Base-by-base conservation (phyloP, 495 filamentous ascomycete genomes). In the Lindgomyces ingoldianus region DNA sequence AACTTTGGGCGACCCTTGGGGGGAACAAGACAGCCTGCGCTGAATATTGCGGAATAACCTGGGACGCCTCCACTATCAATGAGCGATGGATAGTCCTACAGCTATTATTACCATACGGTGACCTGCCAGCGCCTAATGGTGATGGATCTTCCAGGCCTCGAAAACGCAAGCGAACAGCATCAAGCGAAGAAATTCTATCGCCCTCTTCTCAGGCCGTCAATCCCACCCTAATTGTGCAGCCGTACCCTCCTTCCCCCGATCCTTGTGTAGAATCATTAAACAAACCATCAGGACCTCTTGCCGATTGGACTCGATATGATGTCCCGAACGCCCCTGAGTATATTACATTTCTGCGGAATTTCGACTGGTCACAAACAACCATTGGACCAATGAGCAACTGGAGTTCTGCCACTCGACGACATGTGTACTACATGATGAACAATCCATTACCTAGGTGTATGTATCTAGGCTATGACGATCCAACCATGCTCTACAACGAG, bases 311-410 rank as follows among this genome's bases (percentile, higher is more conserved):
- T 4, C 18, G 55, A 18, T 46, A 21, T 46, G 25, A 24, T 0
- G 41, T 42, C 19, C 11, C 42, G 39, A 30, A 33, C 18, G 26
- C 57, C 4, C 30, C 62, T 2, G 48, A 51, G 19, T 57, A 44
- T 30, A 60, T 60, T 25, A 47, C 9, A 25, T 60, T 60, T 26
- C 21, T 57, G 4, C 42, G 47, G 24, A 45, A 27, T 8, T 50
- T 36, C 44, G 54, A 65, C 46, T 65, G 62, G 55, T 30, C 62
- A 25, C 19, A 53, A 39, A 60, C 62, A 12, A 45, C 30, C 30
- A 21, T 65, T 39, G 62, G 62, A 4, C 62, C 62, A 19, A 52
- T 65, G 21, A 19, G 44, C 51, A 39, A 12, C 25, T 65, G 62
- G 62, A 50, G 27, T 41, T 11, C 18, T 4, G 56, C 46, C n/a